phyloP scores from a whole-genome alignment of 106 monocot genomes.

The Hemerocallis citrina region DNA sequence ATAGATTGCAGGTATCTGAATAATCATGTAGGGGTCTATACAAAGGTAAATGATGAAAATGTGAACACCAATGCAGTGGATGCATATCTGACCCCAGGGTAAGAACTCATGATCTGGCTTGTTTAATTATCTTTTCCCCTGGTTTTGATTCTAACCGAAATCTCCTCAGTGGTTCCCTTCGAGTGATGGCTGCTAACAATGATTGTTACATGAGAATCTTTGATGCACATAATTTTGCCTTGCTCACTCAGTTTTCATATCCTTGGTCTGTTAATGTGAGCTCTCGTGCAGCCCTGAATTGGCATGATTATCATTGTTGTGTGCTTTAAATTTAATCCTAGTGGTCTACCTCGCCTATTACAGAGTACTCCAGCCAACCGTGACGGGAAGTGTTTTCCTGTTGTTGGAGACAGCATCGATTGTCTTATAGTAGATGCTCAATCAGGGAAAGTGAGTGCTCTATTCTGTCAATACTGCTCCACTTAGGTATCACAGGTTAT shows the following conservation, averaged over 20 bases:
- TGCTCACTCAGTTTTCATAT: slow-evolving; percentile 42
- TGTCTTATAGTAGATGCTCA: slow-evolving; percentile 56
- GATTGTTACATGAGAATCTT: slow-evolving; percentile 68
- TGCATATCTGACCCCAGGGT: slow-evolving; percentile 40
- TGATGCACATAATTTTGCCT: slow-evolving; percentile 39
- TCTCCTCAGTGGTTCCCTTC: slow-evolving; percentile 43
- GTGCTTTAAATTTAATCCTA: not conserved
- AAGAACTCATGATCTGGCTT: slow-evolving; percentile 4
- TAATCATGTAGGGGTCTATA: slow-evolving; percentile 43
- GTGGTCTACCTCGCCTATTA: not conserved
- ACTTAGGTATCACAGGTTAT: too few species aligned
- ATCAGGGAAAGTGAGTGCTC: slow-evolving; percentile 55
- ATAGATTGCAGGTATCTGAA: slow-evolving; percentile 57
- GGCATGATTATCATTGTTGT: not conserved
- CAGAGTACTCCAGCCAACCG: slow-evolving; percentile 61
- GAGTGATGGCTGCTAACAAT: slow-evolving; percentile 66
- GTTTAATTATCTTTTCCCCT: not conserved
- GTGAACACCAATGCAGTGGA: slow-evolving; percentile 87
- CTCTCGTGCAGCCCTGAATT: not conserved
- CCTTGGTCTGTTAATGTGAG: slow-evolving; percentile 90
- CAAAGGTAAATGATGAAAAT: slow-evolving; percentile 64
- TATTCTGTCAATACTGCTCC: too few species aligned
- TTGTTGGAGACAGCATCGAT: slow-evolving; percentile 65
- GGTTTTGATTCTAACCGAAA: not conserved
- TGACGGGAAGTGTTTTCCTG: slow-evolving; percentile 60